Evolutionary conservation across 2,329 filamentous ascomycete genomes (phyloP).

Genomic region (Colletotrichum brevisporum): DNA sequence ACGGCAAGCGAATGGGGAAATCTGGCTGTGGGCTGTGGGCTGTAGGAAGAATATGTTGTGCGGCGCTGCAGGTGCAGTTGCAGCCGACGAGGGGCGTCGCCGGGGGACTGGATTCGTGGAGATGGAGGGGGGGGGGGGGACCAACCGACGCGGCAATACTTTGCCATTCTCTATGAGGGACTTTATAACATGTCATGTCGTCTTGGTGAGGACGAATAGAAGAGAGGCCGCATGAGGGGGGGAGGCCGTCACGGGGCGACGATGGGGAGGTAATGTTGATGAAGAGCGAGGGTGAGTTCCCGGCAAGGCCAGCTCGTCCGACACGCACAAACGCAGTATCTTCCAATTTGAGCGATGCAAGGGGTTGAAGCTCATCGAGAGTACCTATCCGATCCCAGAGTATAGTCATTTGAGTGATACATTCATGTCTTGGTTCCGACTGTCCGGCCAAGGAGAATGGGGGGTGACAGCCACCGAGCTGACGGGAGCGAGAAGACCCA

Average conservation of each 20-base stretch:
- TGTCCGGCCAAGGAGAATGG: slow-evolving; percentile 27
- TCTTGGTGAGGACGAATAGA: not conserved
- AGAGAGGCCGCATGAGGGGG: not conserved
- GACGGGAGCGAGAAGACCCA: slow-evolving; percentile 1
- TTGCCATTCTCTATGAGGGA: too few species aligned
- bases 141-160: not conserved
- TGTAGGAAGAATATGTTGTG: slow-evolving; percentile 33
- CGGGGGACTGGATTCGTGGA: slow-evolving; percentile 36
- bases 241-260: slow-evolving; percentile 7
- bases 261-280: too few species aligned
- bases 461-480: slow-evolving; percentile 8
- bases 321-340: too few species aligned
- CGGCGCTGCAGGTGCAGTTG: slow-evolving; percentile 36
- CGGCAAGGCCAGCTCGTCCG: too few species aligned
- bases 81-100: slow-evolving; percentile 35
- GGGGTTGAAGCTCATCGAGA: not conserved
- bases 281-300: too few species aligned
- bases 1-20: slow-evolving; percentile 32
- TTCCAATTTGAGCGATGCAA: not conserved
- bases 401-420: not conserved
- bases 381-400: not conserved
- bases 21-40: not conserved
- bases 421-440: slow-evolving; percentile 8
- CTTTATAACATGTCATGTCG: too few species aligned
- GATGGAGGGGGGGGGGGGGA: slow-evolving; percentile 34